Evolutionary conservation across 108 stramenopile species (phyloP).

Genomic region (Cyclostephanos tholiformis): DNA sequence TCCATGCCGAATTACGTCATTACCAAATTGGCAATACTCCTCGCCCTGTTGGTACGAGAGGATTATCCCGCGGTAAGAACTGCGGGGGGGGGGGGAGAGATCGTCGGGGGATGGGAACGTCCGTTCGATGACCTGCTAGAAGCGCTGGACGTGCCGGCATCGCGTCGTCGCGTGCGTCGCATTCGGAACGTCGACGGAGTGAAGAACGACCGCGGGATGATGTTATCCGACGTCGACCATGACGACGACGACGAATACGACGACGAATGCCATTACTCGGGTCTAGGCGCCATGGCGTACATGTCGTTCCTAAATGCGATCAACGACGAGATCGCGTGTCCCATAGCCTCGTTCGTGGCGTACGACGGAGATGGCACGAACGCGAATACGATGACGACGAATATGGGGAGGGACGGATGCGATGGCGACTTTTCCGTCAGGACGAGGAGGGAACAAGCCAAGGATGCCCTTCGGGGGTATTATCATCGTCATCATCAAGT

Average conservation of each 20-base stretch:
- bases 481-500: neutral
- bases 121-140: conserved; percentile 57
- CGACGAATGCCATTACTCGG: neutral
- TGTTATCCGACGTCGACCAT: conserved; percentile 6
- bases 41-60: conserved; percentile 53
- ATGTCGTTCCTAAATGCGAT: conserved; percentile 33
- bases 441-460: conserved; percentile 26
- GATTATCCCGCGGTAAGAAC: conserved; percentile 36
- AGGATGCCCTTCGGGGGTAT: conserved; percentile 29
- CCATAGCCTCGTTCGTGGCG: neutral
- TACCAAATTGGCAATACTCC: conserved; percentile 63
- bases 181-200: too few relatives aligned
- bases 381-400: neutral
- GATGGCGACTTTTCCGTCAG: neutral
- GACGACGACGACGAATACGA: conserved; percentile 45
- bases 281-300: conserved; percentile 1
- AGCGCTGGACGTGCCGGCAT: conserved; percentile 14
- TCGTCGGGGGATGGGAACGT: neutral
- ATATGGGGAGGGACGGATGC: neutral
- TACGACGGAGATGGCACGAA: neutral
- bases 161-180: neutral
- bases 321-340: conserved; percentile 33
- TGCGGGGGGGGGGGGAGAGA: too few relatives aligned
- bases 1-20: conserved; percentile 48
- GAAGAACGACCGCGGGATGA: too few relatives aligned